phyloP scores from a whole-genome alignment of 2,329 filamentous ascomycete genomes.

The Podosphaera aphanis region DNA sequence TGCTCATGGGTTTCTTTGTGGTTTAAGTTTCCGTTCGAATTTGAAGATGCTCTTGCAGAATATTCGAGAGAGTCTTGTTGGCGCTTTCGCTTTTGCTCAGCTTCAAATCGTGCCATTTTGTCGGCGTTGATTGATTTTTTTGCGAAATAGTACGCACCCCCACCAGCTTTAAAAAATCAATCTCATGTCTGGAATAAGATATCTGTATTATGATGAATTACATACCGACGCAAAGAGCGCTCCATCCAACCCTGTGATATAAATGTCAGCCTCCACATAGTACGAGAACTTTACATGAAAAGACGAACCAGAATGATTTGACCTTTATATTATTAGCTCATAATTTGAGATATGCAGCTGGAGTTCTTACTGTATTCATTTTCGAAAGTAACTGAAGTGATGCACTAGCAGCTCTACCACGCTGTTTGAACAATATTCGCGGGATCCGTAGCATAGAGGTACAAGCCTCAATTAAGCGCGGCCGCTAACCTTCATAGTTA shows the following conservation, averaged over 20 bases:
- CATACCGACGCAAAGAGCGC: slow-evolving; percentile 61
- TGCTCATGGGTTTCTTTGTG: slow-evolving; percentile 57
- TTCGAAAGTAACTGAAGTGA: too few species aligned
- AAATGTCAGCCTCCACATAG: not conserved
- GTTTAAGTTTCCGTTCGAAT: slow-evolving; percentile 32
- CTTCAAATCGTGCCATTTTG: slow-evolving; percentile 46
- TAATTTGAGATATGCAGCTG: too few species aligned
- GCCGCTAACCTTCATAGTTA: too few species aligned
- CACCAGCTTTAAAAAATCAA: slow-evolving; percentile 39
- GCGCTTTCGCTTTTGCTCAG: slow-evolving; percentile 34
- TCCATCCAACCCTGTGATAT: slow-evolving; percentile 64
- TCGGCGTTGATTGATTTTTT: slow-evolving; percentile 88
- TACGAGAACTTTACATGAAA: not conserved
- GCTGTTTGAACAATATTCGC: too few species aligned
- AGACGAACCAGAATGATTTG: slow-evolving; percentile 1
- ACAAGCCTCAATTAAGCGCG: too few species aligned
- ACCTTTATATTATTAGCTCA: not conserved
- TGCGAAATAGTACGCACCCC: slow-evolving; percentile 82
- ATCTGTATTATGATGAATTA: slow-evolving; percentile 2
- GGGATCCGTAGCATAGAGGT: too few species aligned
- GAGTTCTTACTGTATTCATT: slow-evolving; percentile 1
- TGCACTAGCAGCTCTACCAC: too few species aligned
- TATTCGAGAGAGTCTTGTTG: slow-evolving; percentile 31
- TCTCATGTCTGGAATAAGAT: not conserved
- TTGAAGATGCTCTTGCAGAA: slow-evolving; percentile 11